phyloP scores from a whole-genome alignment of 768 basidiomycete genomes.

The Asterophora lycoperdoides region DNA sequence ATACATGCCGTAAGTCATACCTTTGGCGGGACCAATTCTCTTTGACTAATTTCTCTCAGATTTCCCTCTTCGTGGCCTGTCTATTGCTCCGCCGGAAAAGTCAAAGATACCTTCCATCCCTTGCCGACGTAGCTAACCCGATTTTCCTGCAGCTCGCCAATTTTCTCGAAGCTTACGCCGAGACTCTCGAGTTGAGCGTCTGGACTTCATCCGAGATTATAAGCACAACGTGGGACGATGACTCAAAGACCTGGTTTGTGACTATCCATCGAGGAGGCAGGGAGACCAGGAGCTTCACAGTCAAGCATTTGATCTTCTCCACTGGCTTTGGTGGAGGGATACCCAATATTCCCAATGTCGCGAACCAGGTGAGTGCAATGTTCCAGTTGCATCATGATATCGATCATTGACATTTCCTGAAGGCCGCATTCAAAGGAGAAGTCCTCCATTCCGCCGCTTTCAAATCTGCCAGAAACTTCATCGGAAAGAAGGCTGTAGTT shows the following conservation, averaged over 20 bases:
- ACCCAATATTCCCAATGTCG: conserved; percentile 41
- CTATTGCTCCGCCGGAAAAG: conserved; percentile 46
- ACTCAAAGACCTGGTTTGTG: conserved; percentile 42
- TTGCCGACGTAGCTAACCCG: not conserved
- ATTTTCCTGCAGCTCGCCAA: conserved; percentile 45
- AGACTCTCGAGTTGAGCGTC: conserved; percentile 55
- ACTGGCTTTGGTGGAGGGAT: conserved; percentile 48
- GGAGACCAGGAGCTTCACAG: conserved; percentile 31
- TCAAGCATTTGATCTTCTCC: conserved; percentile 54
- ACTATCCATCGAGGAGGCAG: conserved; percentile 31
- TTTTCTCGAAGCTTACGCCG: conserved; percentile 62
- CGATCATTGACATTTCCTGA: not conserved
- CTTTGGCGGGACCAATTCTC: not conserved
- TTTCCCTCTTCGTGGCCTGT: conserved; percentile 57
- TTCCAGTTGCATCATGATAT: not conserved
- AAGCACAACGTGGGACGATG: conserved; percentile 34
- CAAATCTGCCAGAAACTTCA: conserved; percentile 42
- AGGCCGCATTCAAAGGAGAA: conserved; percentile 46
- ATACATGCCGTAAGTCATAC: conserved; percentile 41
- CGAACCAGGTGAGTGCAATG: conserved; percentile 31
- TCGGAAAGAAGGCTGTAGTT: conserved; percentile 64
- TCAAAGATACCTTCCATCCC: conserved; percentile 6
- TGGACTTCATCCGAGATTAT: conserved; percentile 51
- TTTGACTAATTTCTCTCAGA: conserved; percentile 20
- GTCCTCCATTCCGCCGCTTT: conserved; percentile 50